Evolutionary conservation across 768 basidiomycete genomes (phyloP).

Genomic region (Russula virescens): DNA sequence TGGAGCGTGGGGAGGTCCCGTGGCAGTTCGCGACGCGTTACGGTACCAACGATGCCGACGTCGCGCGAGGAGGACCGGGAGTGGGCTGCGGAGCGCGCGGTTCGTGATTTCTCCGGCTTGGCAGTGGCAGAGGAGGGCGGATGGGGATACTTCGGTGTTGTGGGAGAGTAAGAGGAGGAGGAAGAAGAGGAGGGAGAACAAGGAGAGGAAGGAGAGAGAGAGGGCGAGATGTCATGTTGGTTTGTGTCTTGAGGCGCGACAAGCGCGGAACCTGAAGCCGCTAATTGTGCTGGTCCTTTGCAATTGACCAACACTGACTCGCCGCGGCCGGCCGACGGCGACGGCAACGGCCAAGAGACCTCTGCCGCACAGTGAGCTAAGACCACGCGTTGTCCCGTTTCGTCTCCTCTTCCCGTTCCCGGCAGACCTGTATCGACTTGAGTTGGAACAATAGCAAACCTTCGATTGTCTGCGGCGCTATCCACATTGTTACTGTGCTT

Average conservation of each 20-base stretch:
- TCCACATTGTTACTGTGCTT: slow-evolving; percentile 8
- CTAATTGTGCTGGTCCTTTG: slow-evolving; percentile 20
- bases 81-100: slow-evolving; percentile 19
- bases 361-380: background rate
- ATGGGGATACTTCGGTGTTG: background rate
- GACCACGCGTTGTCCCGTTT: background rate
- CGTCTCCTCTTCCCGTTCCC: background rate
- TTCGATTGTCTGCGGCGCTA: background rate
- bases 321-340: slow-evolving; percentile 9
- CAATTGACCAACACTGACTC: slow-evolving; percentile 2
- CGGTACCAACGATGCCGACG: slow-evolving; percentile 46
- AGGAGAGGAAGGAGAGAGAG: slow-evolving; percentile 1
- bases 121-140: background rate
- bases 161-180: slow-evolving; percentile 22
- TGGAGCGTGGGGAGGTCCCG: slow-evolving; percentile 22
- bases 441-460: slow-evolving; percentile 10
- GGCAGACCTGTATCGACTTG: background rate
- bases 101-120: background rate
- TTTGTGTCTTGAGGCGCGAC: slow-evolving; percentile 9
- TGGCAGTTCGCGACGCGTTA: slow-evolving; percentile 31
- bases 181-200: slow-evolving; percentile 37
- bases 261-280: slow-evolving; percentile 9
- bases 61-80: slow-evolving; percentile 42
- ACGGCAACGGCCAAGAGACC: slow-evolving; percentile 1
- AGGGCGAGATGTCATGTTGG: background rate